Base-by-base conservation (phyloP, 805 yeast genomes). In the Saturnispora serradocipensis region DNA sequence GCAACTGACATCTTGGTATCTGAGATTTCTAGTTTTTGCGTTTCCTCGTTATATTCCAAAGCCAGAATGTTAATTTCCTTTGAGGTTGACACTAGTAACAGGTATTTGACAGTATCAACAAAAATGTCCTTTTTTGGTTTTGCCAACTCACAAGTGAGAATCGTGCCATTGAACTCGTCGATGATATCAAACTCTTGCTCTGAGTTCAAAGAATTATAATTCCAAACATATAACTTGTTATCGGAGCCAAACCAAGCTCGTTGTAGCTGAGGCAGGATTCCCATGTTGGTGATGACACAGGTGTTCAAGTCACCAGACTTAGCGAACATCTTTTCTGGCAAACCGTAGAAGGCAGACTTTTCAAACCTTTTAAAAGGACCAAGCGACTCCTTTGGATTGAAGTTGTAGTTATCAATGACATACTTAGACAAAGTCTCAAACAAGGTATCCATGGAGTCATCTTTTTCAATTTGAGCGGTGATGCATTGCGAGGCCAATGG, bases 171-270 rank as follows among this genome's bases (percentile, higher is more conserved):
- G 55, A 89, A 77, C 57, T 85, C 95, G 63, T 88, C 97, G 48
- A 91, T 85, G 8, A 88, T 80, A 59, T 82, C 82, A 61, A 81
- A 86, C 53, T 85, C 91, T 27, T 75, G 67, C 22, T 78, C 76
- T 15, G 61, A 59, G 52, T 76, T 78, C 13, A 61, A 58, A 1
- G 63, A 61, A 45, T 55, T 55, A 62, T 84, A 81, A 65, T 89
- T 84, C 98, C 98, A 93, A 24, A 95, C 73, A 34, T 86, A 78
- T 59, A 91, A 72, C 59, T 85, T 84, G 63, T 84, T 84, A 61
- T 88, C 97, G 32, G 83, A 79, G 3, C 85, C 80, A 32, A 91
- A 76, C 97, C 97, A 93, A 13, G 90, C 81, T 53, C 95, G 79
- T 55, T 80, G 78, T 30, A 93, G 75, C 53, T 85, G 89, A 0